Conservation (phyloP, 768 basidiomycete genomes). For the Roridomyces roridus region DNA sequence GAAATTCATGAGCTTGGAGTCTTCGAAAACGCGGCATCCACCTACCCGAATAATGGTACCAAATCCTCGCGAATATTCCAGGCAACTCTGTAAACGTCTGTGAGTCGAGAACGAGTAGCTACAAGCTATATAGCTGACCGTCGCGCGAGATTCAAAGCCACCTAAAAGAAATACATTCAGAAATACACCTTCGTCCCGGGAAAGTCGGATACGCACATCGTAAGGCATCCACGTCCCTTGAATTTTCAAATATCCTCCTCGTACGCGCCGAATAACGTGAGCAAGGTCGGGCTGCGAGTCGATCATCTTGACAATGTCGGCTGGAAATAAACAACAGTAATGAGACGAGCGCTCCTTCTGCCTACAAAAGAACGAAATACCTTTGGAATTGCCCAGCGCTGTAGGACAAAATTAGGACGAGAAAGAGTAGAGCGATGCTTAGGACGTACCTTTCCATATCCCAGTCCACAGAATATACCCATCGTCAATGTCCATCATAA, state of each 20-base stretch:
- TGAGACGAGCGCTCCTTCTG: slow-evolving; percentile 29
- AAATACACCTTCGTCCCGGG: slow-evolving; percentile 4
- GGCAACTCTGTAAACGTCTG: slow-evolving; percentile 66
- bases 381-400: slow-evolving; percentile 92
- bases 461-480: slow-evolving; percentile 93
- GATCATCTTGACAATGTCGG: slow-evolving; percentile 92
- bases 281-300: slow-evolving; percentile 91
- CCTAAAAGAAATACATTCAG: slow-evolving; percentile 59
- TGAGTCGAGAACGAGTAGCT: slow-evolving; percentile 7
- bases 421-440: background rate
- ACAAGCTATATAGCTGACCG: slow-evolving; percentile 55
- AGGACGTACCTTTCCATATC: slow-evolving; percentile 84
- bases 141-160: slow-evolving; percentile 79
- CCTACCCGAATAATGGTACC: slow-evolving; percentile 86
- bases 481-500: slow-evolving; percentile 96
- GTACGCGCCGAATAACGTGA: slow-evolving; percentile 79
- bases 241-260: slow-evolving; percentile 89
- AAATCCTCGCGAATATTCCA: slow-evolving; percentile 89
- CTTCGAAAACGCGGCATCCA: slow-evolving; percentile 13
- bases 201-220: slow-evolving; percentile 56
- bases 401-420: background rate
- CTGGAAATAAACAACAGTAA: slow-evolving; percentile 41
- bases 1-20: slow-evolving; percentile 24
- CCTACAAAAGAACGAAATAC: slow-evolving; percentile 43
- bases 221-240: slow-evolving; percentile 96